Conservation (phyloP, 2,329 filamentous ascomycete species). For the Madurella fahalii region DNA sequence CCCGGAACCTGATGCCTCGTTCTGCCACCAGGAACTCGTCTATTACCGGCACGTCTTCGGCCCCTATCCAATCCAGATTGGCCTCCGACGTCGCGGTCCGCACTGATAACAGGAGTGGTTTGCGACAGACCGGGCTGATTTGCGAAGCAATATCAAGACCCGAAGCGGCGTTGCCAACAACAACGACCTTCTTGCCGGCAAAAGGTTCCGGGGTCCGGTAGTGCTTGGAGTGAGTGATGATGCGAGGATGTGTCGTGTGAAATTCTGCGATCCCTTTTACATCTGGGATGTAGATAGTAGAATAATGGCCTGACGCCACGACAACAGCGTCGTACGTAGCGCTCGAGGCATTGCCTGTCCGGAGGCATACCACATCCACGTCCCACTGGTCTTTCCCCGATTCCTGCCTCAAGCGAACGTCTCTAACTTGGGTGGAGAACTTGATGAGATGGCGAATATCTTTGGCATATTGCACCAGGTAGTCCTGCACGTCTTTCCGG, state of each 20-base stretch:
- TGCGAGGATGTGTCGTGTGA: constrained; percentile 52
- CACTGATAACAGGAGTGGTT: constrained; percentile 62
- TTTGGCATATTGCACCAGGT: constrained; percentile 67
- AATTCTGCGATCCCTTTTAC: constrained; percentile 59
- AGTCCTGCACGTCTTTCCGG: constrained; percentile 66
- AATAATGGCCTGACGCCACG: constrained; percentile 72
- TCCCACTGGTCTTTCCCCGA: constrained; percentile 53
- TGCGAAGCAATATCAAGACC: constrained; percentile 80
- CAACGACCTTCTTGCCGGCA: constrained; percentile 66
- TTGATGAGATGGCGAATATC: constrained; percentile 63
- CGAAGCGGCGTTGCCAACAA: constrained; percentile 81
- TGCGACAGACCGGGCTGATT: constrained; percentile 57
- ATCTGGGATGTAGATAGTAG: constrained; percentile 62
- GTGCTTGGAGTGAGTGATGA: constrained; percentile 72
- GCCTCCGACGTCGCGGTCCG: constrained; percentile 46
- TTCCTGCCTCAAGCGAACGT: constrained; percentile 44
- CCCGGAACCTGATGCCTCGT: constrained; percentile 59
- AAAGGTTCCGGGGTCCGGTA: constrained; percentile 67
- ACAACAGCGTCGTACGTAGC: constrained; percentile 69
- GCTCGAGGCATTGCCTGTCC: constrained; percentile 36
- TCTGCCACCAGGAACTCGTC: constrained; percentile 50
- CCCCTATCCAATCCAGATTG: constrained; percentile 42
- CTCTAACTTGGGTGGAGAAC: constrained; percentile 67
- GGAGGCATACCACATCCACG: constrained; percentile 50
- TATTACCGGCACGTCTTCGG: constrained; percentile 55